Evolutionary conservation across 257 asterid species (phyloP).

Genomic region (Striga asiatica): DNA sequence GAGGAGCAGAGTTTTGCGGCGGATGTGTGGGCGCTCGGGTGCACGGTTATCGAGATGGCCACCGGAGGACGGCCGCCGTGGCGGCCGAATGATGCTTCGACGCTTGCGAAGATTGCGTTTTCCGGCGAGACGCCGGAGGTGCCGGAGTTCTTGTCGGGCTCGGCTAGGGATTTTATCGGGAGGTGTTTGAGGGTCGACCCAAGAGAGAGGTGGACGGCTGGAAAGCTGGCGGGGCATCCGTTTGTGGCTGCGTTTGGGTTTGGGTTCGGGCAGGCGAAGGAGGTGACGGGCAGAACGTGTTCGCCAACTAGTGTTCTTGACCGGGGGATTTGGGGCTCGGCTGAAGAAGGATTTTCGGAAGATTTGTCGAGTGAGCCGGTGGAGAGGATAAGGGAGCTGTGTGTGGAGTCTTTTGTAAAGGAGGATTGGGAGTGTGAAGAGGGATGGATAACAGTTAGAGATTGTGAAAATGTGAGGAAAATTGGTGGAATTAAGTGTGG

Average conservation of each 20-base stretch:
- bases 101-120: constrained; percentile 43
- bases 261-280: neutral
- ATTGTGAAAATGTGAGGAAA: constrained; percentile 9
- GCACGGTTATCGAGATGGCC: constrained; percentile 68
- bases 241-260: constrained; percentile 27
- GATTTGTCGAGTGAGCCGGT: neutral
- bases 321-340: constrained; percentile 57
- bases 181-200: constrained; percentile 50
- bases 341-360: constrained; percentile 26
- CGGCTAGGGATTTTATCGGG: constrained; percentile 52
- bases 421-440: constrained; percentile 29
- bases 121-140: constrained; percentile 46
- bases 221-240: constrained; percentile 45
- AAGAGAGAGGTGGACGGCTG: constrained; percentile 52
- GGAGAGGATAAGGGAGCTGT: constrained; percentile 23
- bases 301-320: constrained; percentile 79
- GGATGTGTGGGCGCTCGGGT: constrained; percentile 80
- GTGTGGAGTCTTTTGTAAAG: constrained; percentile 11
- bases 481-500: neutral
- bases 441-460: constrained; percentile 43
- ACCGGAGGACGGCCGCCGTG: constrained; percentile 54
- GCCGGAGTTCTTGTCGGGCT: constrained; percentile 42
- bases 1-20: constrained; percentile 58
- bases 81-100: constrained; percentile 38
- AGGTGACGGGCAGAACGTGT: neutral